These are phyloP conservation scores for Yamadazyma atlantica DNA, from an alignment of 1,139 yeast species.

Conservation along the genomic window DNA sequence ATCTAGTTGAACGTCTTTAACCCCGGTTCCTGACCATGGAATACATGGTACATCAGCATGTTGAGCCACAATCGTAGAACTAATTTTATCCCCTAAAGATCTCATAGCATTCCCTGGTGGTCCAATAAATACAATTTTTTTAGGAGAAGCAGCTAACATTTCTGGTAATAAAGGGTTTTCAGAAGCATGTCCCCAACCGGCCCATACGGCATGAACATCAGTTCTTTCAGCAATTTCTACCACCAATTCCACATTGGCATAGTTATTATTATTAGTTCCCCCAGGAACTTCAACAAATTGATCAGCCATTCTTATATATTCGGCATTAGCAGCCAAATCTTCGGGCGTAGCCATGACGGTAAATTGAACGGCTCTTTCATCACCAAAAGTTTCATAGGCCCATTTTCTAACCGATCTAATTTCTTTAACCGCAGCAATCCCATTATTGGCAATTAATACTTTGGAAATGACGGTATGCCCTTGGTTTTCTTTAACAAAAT, in stretches of 20 bases:
- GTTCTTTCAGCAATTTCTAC: slow-evolving; percentile 97
- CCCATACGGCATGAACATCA: slow-evolving; percentile 98
- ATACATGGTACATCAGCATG: slow-evolving; percentile 97
- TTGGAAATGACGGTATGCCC: slow-evolving; percentile 95
- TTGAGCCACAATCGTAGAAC: slow-evolving; percentile 97
- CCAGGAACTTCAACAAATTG: slow-evolving; percentile 98
- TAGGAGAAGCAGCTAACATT: slow-evolving; percentile 84
- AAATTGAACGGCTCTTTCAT: slow-evolving; percentile 89
- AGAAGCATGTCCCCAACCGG: slow-evolving; percentile 99
- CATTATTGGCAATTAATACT: slow-evolving; percentile 93
- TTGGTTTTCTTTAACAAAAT: slow-evolving; percentile 79
- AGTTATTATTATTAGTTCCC: slow-evolving; percentile 96
- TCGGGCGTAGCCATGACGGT: slow-evolving; percentile 99
- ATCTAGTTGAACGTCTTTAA: slow-evolving; percentile 75
- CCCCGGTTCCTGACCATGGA: slow-evolving; percentile 99
- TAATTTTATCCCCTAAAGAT: slow-evolving; percentile 97
- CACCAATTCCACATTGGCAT: slow-evolving; percentile 95
- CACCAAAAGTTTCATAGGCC: slow-evolving; percentile 98
- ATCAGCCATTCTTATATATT: slow-evolving; percentile 98
- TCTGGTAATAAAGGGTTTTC: slow-evolving; percentile 96
- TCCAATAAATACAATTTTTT: slow-evolving; percentile 88
- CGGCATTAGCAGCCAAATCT: slow-evolving; percentile 95
- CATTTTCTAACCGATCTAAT: slow-evolving; percentile 96
- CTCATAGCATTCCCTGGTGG: slow-evolving; percentile 98
- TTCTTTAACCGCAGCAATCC: slow-evolving; percentile 98